phyloP scores from a whole-genome alignment of 2,329 filamentous ascomycete species.

The Neospermospora avenae region DNA sequence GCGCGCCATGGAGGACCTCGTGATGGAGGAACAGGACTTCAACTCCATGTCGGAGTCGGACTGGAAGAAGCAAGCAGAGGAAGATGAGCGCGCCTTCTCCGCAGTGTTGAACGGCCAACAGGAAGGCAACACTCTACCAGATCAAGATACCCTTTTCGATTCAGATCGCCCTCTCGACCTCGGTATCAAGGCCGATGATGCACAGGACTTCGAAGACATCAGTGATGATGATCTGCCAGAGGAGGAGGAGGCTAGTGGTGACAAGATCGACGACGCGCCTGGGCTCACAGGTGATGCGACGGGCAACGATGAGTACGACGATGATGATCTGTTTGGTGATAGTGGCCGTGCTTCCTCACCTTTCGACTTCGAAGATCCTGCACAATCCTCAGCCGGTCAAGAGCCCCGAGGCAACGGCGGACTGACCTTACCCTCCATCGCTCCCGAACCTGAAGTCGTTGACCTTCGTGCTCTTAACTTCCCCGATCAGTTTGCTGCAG shows the following conservation, averaged over 20 bases:
- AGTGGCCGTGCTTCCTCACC: slow-evolving; percentile 38
- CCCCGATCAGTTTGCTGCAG: slow-evolving; percentile 36
- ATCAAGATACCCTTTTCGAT: slow-evolving; percentile 40
- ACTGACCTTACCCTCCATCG: slow-evolving; percentile 22
- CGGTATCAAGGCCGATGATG: slow-evolving; percentile 84
- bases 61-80: slow-evolving; percentile 44
- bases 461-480: slow-evolving; percentile 44
- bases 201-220: slow-evolving; percentile 86
- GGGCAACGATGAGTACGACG: slow-evolving; percentile 50
- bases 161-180: slow-evolving; percentile 52
- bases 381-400: slow-evolving; percentile 17
- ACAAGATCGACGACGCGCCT: slow-evolving; percentile 26
- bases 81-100: slow-evolving; percentile 48
- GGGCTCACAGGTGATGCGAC: slow-evolving; percentile 47
- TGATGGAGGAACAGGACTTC: slow-evolving; percentile 18
- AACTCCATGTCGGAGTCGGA: slow-evolving; percentile 35
- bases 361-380: slow-evolving; percentile 28
- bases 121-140: neutral
- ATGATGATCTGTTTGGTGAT: slow-evolving; percentile 68
- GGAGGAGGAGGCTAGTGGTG: slow-evolving; percentile 54
- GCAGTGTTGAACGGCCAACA: neutral
- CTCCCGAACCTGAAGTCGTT: slow-evolving; percentile 19
- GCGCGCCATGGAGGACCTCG: neutral
- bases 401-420: slow-evolving; percentile 20
- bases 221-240: slow-evolving; percentile 88